Evolutionary conservation across 352 stramenopile genomes (phyloP).

Genomic region (Globisporangium emineosum): DNA sequence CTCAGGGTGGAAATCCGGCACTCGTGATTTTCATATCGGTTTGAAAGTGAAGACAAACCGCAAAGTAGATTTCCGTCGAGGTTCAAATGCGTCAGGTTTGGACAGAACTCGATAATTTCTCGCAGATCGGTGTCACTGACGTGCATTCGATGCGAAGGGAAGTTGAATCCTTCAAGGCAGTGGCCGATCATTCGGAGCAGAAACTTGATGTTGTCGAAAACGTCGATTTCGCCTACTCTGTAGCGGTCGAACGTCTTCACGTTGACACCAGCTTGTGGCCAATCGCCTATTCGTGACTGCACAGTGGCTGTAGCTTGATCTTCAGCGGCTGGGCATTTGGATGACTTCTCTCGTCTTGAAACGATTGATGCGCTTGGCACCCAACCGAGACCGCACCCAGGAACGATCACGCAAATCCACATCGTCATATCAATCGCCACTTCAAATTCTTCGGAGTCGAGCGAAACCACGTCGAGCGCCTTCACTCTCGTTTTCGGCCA

Average conservation of each 20-base stretch:
- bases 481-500: neutral
- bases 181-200: neutral
- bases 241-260: neutral
- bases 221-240: neutral
- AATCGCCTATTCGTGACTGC: neutral
- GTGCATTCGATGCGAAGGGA: neutral
- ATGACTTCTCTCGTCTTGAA: conserved; percentile 7
- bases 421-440: conserved; percentile 22
- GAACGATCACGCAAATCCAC: conserved; percentile 34
- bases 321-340: conserved; percentile 9
- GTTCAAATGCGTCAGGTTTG: neutral
- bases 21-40: neutral
- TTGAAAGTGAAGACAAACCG: neutral
- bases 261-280: neutral
- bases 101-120: neutral
- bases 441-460: too few relatives aligned
- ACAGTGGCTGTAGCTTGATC: neutral
- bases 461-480: too few relatives aligned
- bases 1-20: neutral
- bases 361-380: conserved; percentile 10
- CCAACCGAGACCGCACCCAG: conserved; percentile 34
- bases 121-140: neutral
- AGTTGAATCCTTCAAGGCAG: neutral
- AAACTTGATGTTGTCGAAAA: neutral
- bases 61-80: neutral